Conservation (phyloP, 2,329 filamentous ascomycete species). For the Coleophoma crateriformis region DNA sequence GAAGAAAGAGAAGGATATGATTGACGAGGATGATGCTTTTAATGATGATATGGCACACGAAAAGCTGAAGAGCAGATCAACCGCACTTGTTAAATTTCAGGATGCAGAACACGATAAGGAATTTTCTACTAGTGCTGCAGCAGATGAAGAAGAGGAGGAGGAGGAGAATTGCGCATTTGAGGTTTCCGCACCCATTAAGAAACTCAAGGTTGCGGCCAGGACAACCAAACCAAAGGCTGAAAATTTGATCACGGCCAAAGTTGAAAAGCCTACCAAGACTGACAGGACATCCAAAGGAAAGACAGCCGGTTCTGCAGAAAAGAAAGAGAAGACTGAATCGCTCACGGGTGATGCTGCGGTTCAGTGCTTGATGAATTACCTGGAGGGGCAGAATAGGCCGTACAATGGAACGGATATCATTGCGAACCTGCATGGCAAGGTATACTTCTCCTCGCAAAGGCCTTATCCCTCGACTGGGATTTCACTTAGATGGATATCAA, state of each 20-base stretch:
- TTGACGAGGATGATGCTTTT: background rate
- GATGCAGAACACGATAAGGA: background rate
- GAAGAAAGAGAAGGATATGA: slow-evolving; percentile 9
- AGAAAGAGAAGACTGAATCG: slow-evolving; percentile 20
- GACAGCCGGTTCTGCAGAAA: slow-evolving; percentile 6
- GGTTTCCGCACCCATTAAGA: background rate
- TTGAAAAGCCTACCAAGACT: slow-evolving; percentile 2
- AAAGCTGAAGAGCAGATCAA: background rate
- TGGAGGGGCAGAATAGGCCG: slow-evolving; percentile 31
- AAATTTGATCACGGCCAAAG: slow-evolving; percentile 5
- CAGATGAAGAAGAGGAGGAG: background rate
- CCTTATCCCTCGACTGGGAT: background rate
- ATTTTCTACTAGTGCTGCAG: background rate
- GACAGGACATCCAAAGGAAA: slow-evolving; percentile 9
- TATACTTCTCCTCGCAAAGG: slow-evolving; percentile 3
- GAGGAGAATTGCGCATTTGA: background rate
- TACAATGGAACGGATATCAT: slow-evolving; percentile 48
- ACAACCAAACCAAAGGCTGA: slow-evolving; percentile 9
- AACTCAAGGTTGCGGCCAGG: background rate
- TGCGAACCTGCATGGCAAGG: slow-evolving; percentile 56
- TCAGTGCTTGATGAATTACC: slow-evolving; percentile 28
- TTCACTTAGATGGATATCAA: background rate
- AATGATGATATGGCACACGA: background rate
- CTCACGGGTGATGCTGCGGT: slow-evolving; percentile 26
- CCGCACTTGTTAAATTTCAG: background rate